These are phyloP conservation scores for Hypsizygus ulmarius DNA, from an alignment of 1,284 basidiomycete genomes.

Conservation along the genomic window DNA sequence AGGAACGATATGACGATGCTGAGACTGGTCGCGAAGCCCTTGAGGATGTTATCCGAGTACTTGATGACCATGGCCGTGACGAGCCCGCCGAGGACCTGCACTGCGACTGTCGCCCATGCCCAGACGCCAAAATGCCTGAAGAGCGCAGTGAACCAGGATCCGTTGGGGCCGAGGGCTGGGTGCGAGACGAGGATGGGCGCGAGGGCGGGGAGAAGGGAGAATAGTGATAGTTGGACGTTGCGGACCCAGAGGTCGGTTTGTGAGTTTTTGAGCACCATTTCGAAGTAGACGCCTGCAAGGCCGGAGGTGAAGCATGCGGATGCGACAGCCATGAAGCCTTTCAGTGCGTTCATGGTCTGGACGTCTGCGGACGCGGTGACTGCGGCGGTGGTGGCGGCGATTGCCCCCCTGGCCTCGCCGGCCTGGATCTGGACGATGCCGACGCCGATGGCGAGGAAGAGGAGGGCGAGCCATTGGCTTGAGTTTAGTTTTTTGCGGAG, in stretches of 20 bases:
- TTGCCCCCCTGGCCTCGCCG: slow-evolving; percentile 30
- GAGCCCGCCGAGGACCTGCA: slow-evolving; percentile 91
- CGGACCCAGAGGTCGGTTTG: slow-evolving; percentile 92
- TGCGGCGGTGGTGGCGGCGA: slow-evolving; percentile 22
- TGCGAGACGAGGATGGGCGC: slow-evolving; percentile 75
- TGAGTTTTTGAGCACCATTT: slow-evolving; percentile 94
- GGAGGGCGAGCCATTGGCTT: slow-evolving; percentile 81
- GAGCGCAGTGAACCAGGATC: slow-evolving; percentile 41
- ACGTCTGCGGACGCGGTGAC: slow-evolving; percentile 31
- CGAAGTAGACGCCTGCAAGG: slow-evolving; percentile 98
- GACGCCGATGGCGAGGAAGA: slow-evolving; percentile 87
- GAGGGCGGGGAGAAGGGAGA: slow-evolving; percentile 89
- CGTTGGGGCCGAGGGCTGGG: slow-evolving; percentile 11
- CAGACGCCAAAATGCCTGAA: slow-evolving; percentile 84
- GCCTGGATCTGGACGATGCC: slow-evolving; percentile 91
- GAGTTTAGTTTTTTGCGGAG: slow-evolving; percentile 78
- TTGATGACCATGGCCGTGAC: slow-evolving; percentile 89
- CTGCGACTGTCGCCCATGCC: slow-evolving; percentile 90
- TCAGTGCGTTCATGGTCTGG: slow-evolving; percentile 73
- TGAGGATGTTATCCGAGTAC: slow-evolving; percentile 88
- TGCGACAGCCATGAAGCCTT: slow-evolving; percentile 85
- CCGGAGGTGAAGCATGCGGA: slow-evolving; percentile 95
- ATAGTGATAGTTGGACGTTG: slow-evolving; percentile 94
- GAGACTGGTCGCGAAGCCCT: slow-evolving; percentile 93
- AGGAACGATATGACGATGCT: slow-evolving; percentile 94